phyloP scores from a whole-genome alignment of 345 rosid genomes.

The Durio zibethinus region DNA sequence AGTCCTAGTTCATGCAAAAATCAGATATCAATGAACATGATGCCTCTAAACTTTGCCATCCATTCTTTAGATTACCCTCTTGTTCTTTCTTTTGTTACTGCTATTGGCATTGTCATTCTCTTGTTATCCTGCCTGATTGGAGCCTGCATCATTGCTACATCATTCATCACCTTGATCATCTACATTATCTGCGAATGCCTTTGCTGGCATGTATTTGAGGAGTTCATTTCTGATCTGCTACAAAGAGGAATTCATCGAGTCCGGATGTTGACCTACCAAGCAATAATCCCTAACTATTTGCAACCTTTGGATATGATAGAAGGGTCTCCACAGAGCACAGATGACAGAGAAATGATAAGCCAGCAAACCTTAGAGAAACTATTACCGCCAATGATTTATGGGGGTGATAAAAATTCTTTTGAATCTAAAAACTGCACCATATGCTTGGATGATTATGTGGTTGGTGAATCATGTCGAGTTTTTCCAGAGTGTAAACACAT shows the following conservation, averaged over 20 bases:
- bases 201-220: background rate
- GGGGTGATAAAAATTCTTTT: background rate
- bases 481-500: constrained; percentile 27
- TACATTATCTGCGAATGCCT: constrained; percentile 12
- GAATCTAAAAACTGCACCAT: constrained; percentile 28
- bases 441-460: constrained; percentile 33
- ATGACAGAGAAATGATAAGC: background rate
- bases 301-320: background rate
- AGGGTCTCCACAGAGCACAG: background rate
- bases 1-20: background rate
- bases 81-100: background rate
- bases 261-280: background rate
- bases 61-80: background rate
- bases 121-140: constrained; percentile 1
- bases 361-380: constrained; percentile 5
- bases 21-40: background rate
- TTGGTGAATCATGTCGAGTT: constrained; percentile 20
- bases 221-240: background rate
- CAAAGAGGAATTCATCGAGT: background rate
- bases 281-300: background rate
- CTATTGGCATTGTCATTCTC: background rate
- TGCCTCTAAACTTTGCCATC: background rate
- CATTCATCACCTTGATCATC: background rate
- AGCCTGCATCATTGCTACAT: background rate
- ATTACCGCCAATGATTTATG: background rate